These are phyloP conservation scores for Baudoinia panamericana DNA, from an alignment of 495 filamentous ascomycete species.

Conservation along the genomic window DNA sequence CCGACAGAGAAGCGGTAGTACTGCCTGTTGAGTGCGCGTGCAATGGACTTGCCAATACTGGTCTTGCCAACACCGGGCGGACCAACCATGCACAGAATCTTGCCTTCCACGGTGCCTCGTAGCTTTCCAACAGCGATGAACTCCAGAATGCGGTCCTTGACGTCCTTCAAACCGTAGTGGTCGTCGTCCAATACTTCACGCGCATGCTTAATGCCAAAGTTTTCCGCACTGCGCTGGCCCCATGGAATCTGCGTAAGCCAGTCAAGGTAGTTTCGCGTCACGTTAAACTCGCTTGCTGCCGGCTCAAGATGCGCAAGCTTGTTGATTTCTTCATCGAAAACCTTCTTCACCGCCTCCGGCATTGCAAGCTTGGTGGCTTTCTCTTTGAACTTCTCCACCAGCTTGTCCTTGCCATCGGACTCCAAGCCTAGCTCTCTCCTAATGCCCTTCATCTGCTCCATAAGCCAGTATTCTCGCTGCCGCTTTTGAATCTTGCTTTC, in stretches of 20 bases:
- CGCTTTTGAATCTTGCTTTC: slow-evolving; percentile 96
- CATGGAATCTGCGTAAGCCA: slow-evolving; percentile 98
- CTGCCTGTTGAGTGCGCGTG: slow-evolving; percentile 80
- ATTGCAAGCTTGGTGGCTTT: slow-evolving; percentile 89
- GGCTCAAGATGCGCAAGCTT: slow-evolving; percentile 91
- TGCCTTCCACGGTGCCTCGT: slow-evolving; percentile 92
- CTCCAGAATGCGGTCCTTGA: slow-evolving; percentile 96
- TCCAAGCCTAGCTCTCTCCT: slow-evolving; percentile 88
- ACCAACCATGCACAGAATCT: slow-evolving; percentile 95
- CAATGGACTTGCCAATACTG: slow-evolving; percentile 96
- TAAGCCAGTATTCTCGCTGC: slow-evolving; percentile 95
- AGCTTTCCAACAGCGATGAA: slow-evolving; percentile 98
- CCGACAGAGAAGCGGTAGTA: slow-evolving; percentile 98
- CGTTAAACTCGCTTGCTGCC: slow-evolving; percentile 94
- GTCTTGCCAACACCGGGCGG: slow-evolving; percentile 97
- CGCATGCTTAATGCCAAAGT: slow-evolving; percentile 86
- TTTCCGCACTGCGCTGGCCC: slow-evolving; percentile 91
- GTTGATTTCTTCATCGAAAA: slow-evolving; percentile 96
- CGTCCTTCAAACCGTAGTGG: slow-evolving; percentile 93
- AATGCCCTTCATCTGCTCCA: slow-evolving; percentile 99
- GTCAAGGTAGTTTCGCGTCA: slow-evolving; percentile 97
- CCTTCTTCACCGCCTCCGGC: slow-evolving; percentile 91
- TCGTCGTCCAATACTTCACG: slow-evolving; percentile 89
- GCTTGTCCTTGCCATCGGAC: slow-evolving; percentile 93
- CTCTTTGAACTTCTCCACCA: slow-evolving; percentile 93